Conservation (phyloP, 176 grass and related monocot genomes). For the Raddia distichophylla region DNA sequence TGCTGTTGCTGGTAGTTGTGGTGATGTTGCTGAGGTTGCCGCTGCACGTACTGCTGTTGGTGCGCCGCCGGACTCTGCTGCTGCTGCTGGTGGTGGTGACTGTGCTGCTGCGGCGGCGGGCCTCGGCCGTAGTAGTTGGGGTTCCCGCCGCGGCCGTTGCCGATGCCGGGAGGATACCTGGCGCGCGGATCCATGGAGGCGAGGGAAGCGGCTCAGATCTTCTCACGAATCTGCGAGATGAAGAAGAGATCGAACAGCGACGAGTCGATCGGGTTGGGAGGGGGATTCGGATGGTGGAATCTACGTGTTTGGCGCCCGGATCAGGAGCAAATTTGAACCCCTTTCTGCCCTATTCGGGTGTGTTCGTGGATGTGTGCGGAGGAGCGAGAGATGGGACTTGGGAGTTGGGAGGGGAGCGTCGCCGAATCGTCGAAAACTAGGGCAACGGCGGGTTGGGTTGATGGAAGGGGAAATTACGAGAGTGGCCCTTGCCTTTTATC, state of each 20-base stretch:
- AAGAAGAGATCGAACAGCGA: constrained; percentile 22
- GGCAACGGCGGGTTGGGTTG: constrained; percentile 34
- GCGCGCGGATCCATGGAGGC: constrained; percentile 74
- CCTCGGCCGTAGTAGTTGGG: constrained; percentile 55
- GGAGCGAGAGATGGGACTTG: constrained; percentile 7
- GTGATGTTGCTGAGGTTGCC: constrained; percentile 45
- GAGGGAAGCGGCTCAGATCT: constrained; percentile 40
- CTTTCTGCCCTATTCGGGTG: constrained; percentile 17
- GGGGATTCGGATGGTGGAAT: constrained; percentile 31
- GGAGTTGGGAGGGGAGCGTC: constrained; percentile 2
- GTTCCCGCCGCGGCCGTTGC: constrained; percentile 64
- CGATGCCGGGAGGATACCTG: constrained; percentile 73
- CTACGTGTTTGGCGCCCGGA: constrained; percentile 22
- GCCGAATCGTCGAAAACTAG: constrained; percentile 40
- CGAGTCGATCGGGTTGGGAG: constrained; percentile 20
- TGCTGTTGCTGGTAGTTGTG: constrained; percentile 36
- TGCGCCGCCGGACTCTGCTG: constrained; percentile 50
- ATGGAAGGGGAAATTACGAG: background rate
- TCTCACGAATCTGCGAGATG: constrained; percentile 18
- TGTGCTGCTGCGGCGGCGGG: constrained; percentile 42
- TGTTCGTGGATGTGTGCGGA: constrained; percentile 22
- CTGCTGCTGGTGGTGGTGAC: constrained; percentile 54
- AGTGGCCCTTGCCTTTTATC: background rate
- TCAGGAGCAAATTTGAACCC: constrained; percentile 43
- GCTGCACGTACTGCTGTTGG: constrained; percentile 60